Evolutionary conservation across 1,284 basidiomycete species (phyloP).

Genomic region (Trichosporon sp.): DNA sequence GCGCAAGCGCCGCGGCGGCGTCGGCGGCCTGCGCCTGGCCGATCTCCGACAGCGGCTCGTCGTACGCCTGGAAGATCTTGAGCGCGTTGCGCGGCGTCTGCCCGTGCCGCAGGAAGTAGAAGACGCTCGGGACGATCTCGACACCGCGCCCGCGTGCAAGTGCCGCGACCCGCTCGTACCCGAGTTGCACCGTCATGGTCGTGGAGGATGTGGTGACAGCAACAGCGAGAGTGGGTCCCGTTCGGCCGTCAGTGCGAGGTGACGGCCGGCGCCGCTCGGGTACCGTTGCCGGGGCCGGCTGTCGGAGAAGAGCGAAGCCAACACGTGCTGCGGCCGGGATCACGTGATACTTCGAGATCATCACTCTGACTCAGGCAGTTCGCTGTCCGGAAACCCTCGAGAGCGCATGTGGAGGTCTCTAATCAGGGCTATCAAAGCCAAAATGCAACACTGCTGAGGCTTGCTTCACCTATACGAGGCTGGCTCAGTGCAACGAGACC

Average conservation of each 20-base stretch:
- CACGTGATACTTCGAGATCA: not conserved
- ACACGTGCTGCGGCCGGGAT: not conserved
- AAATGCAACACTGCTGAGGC: no score
- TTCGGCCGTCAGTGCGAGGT: not conserved
- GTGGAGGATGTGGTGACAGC: not conserved
- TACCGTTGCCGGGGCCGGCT: not conserved
- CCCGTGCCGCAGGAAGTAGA: conserved; percentile 16
- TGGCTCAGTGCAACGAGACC: no score
- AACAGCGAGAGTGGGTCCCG: not conserved
- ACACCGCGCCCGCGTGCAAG: not conserved
- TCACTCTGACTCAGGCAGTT: no score
- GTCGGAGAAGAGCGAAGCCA: not conserved
- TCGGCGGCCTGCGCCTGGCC: conserved; percentile 8
- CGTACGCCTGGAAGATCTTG: conserved; percentile 15
- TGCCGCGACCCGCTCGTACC: not conserved
- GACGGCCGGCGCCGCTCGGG: not conserved
- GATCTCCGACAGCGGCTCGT: conserved; percentile 8
- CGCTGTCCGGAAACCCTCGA: no score
- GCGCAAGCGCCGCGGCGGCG: conserved; percentile 1
- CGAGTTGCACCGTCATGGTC: conserved; percentile 1
- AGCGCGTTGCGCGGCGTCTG: conserved; percentile 13
- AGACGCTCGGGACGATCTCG: not conserved
- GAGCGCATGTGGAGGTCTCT: no score
- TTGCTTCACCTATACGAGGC: no score
- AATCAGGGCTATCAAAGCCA: no score